phyloP scores from a whole-genome alignment of 2,329 filamentous ascomycete species.

The Fusarium sororula region DNA sequence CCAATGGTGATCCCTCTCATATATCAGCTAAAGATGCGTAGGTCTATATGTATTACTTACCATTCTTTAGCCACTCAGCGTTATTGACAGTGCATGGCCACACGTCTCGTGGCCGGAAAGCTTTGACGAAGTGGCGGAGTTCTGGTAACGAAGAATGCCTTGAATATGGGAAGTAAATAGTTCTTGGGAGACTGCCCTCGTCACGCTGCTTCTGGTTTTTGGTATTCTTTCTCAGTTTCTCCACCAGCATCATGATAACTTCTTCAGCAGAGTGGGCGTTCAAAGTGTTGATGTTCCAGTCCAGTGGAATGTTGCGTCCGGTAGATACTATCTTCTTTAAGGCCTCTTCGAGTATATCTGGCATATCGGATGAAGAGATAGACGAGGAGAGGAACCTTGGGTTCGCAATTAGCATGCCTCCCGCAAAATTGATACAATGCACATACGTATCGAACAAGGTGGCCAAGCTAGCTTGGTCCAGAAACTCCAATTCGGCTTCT shows the following conservation, averaged over 20 bases:
- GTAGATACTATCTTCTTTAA: slow-evolving; percentile 28
- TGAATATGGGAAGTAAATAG: slow-evolving; percentile 80
- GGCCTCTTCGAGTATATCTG: slow-evolving; percentile 12
- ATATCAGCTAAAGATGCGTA: neutral
- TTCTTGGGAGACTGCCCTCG: slow-evolving; percentile 47
- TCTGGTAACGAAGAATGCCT: slow-evolving; percentile 89
- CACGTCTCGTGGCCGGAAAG: slow-evolving; percentile 78
- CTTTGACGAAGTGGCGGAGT: slow-evolving; percentile 73
- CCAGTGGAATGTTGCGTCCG: slow-evolving; percentile 42
- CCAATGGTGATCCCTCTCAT: slow-evolving; percentile 65
- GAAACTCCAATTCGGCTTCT: slow-evolving; percentile 70
- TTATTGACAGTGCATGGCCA: slow-evolving; percentile 82
- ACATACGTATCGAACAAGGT: slow-evolving; percentile 55
- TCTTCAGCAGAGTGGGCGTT: slow-evolving; percentile 22
- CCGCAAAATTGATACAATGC: neutral
- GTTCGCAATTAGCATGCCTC: neutral
- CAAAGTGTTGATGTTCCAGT: slow-evolving; percentile 33
- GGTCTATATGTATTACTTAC: slow-evolving; percentile 27
- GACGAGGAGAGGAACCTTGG: slow-evolving; percentile 32
- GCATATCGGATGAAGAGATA: slow-evolving; percentile 1
- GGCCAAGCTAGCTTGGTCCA: slow-evolving; percentile 63
- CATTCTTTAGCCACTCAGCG: slow-evolving; percentile 67
- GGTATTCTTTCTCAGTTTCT: slow-evolving; percentile 9
- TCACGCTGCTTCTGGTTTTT: neutral
- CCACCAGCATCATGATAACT: slow-evolving; percentile 8